Evolutionary conservation across 192 early-diverging fungal genomes (phyloP).

Genomic region (Podila minutissima): DNA sequence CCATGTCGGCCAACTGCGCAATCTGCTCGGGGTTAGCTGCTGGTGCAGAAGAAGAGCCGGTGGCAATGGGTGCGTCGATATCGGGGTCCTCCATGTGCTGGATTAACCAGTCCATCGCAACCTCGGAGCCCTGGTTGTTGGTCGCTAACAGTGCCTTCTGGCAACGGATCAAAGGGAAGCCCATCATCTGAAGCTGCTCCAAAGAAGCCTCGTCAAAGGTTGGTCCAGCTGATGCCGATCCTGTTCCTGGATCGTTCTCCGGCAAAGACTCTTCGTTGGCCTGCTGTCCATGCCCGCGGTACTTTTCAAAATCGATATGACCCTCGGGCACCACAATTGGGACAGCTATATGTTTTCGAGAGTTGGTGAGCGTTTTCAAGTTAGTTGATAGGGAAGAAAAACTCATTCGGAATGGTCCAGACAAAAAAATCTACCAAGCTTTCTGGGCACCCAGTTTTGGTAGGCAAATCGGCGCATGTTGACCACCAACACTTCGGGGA

Average conservation of each 20-base stretch:
- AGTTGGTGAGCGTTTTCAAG: neutral
- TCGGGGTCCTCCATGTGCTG: conserved; percentile 98
- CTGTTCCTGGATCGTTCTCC: conserved; percentile 60
- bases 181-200: conserved; percentile 90
- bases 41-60: neutral
- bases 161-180: conserved; percentile 88
- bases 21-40: conserved; percentile 58
- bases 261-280: conserved; percentile 80
- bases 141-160: conserved; percentile 85
- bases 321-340: conserved; percentile 66
- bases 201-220: conserved; percentile 73
- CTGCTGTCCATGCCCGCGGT: conserved; percentile 73
- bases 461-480: conserved; percentile 78
- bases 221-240: conserved; percentile 37
- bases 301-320: conserved; percentile 71
- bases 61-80: conserved; percentile 77
- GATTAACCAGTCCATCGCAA: conserved; percentile 95
- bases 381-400: neutral
- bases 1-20: conserved; percentile 87
- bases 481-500: conserved; percentile 78
- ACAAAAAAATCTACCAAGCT: conserved; percentile 55
- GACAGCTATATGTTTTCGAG: conserved; percentile 52
- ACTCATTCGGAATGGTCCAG: neutral
- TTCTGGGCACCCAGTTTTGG: conserved; percentile 86
- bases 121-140: conserved; percentile 82